Evolutionary conservation across 192 early-diverging fungal genomes (phyloP).

Genomic region (Backusella tarrabulga): DNA sequence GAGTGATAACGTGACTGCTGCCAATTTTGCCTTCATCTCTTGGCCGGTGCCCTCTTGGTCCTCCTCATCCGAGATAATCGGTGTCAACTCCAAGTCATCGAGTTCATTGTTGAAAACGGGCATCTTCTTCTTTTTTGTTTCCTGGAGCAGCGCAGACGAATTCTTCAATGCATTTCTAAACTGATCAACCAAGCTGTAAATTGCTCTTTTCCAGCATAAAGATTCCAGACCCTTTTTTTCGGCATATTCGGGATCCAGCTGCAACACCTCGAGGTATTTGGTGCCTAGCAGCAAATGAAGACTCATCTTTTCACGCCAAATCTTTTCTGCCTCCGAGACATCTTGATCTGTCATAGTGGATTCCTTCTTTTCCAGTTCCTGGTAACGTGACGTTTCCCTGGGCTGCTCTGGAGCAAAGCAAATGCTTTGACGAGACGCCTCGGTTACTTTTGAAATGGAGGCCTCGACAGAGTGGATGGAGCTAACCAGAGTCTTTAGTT

Average conservation of each 20-base stretch:
- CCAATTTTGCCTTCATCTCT: not conserved
- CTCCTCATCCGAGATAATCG: constrained; percentile 16
- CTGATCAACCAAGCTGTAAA: constrained; percentile 51
- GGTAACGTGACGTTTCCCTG: not conserved
- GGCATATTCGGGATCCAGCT: constrained; percentile 44
- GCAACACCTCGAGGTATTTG: constrained; percentile 44
- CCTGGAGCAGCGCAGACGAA: not conserved
- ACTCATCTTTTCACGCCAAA: constrained; percentile 35
- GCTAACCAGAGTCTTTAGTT: not conserved
- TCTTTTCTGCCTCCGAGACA: not conserved
- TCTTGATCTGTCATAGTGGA: not conserved
- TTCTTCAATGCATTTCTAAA: constrained; percentile 46
- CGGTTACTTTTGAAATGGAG: not conserved
- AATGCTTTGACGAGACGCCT: not conserved
- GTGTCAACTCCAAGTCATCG: constrained; percentile 13
- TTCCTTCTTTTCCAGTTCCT: not conserved
- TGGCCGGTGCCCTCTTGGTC: not conserved
- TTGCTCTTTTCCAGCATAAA: constrained; percentile 53
- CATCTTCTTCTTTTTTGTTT: not conserved
- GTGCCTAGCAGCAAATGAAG: constrained; percentile 35
- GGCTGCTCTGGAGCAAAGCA: not conserved
- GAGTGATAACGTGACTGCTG: constrained; percentile 27
- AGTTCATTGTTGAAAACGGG: not conserved
- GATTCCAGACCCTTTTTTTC: constrained; percentile 54
- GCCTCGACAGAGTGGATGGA: not conserved